Evolutionary conservation across 768 basidiomycete species (phyloP).

Genomic region (Tricholoma hemisulphureum): DNA sequence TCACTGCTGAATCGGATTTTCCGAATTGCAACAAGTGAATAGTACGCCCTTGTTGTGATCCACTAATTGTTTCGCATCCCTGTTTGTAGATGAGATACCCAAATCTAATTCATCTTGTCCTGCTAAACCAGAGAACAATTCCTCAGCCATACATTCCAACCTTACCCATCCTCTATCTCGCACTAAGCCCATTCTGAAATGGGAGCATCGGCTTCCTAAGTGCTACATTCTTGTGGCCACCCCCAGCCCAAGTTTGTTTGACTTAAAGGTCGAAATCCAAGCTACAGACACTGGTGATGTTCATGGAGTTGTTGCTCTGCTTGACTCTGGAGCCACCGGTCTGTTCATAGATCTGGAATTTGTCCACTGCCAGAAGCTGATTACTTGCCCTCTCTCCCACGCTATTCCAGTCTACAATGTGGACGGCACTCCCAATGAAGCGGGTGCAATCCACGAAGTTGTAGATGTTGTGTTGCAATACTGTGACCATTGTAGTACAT

Average conservation of each 20-base stretch:
- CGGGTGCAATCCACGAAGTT: conserved; percentile 18
- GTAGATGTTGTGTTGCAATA: conserved; percentile 6
- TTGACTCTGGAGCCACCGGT: not conserved
- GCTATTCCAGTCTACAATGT: conserved; percentile 22
- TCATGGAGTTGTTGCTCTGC: not conserved
- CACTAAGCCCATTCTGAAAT: too few species aligned
- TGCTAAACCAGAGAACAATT: too few species aligned
- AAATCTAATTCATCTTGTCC: too few species aligned
- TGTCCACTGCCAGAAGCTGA: not conserved
- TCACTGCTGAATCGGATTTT: too few species aligned
- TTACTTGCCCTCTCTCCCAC: not conserved
- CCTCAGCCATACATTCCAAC: too few species aligned
- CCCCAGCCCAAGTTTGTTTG: not conserved
- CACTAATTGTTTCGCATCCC: not conserved
- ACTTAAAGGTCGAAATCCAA: not conserved
- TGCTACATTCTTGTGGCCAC: not conserved
- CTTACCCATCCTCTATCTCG: too few species aligned
- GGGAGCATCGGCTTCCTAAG: too few species aligned
- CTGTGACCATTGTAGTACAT: too few species aligned
- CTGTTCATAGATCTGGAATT: not conserved
- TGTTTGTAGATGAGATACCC: too few species aligned
- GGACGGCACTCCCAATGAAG: conserved; percentile 16
- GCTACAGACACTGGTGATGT: not conserved
- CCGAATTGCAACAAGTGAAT: not conserved
- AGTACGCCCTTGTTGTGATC: not conserved